A percentile compares a stretch with the other conserved stretches of the same genome.
Evolutionary conservation across 139 green algal species (phyloP).

Genomic region (Penium margaritaceum): DNA sequence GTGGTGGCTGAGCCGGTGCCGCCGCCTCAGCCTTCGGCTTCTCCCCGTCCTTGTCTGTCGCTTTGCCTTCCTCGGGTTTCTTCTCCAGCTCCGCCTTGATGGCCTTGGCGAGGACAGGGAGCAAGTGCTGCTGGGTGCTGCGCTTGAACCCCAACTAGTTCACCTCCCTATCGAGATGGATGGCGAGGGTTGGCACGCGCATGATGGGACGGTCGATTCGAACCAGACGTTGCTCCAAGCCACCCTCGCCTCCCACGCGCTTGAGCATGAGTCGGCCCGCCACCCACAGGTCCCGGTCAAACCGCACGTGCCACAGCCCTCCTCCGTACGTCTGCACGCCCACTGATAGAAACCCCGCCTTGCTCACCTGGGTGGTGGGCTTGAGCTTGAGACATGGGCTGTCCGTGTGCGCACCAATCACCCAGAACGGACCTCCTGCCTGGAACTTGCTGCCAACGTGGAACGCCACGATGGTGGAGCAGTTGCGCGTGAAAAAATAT

Average conservation of each 20-base stretch:
- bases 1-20: too few relatives aligned
- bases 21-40: too few relatives aligned
- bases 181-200: constrained; percentile 66
- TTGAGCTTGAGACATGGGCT: constrained; percentile 48
- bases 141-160: constrained; percentile 74
- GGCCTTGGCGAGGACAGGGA: constrained; percentile 70
- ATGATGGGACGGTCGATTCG: constrained; percentile 33
- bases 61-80: too few relatives aligned
- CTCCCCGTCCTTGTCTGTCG: too few relatives aligned
- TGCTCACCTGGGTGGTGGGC: constrained; percentile 41
- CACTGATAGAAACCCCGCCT: constrained; percentile 66
- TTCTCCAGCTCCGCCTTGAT: too few relatives aligned
- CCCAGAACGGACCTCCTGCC: constrained; percentile 22
- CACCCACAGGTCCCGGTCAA: constrained; percentile 86
- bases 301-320: constrained; percentile 95
- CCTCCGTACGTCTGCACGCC: constrained; percentile 88
- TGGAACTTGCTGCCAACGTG: constrained; percentile 47
- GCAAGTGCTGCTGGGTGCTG: constrained; percentile 81
- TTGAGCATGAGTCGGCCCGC: constrained; percentile 54
- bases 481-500: constrained; percentile 94
- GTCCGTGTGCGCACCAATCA: constrained; percentile 39
- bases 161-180: constrained; percentile 65
- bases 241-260: neutral
- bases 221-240: constrained; percentile 12
- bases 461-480: constrained; percentile 86